Evolutionary conservation across 306 rosid genomes (phyloP).

Genomic region (Rosa multiflora): DNA sequence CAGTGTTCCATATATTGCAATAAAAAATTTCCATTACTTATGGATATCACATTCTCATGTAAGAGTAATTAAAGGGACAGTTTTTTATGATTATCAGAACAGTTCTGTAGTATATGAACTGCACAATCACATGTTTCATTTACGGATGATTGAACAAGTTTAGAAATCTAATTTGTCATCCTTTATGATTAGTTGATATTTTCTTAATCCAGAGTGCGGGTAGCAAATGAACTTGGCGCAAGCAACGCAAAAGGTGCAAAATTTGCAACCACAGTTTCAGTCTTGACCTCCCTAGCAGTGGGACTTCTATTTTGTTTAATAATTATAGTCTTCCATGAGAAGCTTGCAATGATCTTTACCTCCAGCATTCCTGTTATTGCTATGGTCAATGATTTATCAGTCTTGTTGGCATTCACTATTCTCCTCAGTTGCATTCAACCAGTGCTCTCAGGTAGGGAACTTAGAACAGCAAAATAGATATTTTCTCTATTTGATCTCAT

Average conservation of each 20-base stretch:
- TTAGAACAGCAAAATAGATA: not conserved
- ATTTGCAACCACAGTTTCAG: slow-evolving; percentile 55
- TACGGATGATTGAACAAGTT: not conserved
- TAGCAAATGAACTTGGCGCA: slow-evolving; percentile 73
- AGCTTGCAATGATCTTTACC: slow-evolving; percentile 67
- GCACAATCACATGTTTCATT: not conserved
- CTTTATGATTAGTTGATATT: not conserved
- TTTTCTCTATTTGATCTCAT: slow-evolving; percentile 1
- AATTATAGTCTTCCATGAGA: slow-evolving; percentile 38
- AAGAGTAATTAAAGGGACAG: too few relatives aligned
- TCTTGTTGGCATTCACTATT: slow-evolving; percentile 57
- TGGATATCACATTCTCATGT: too few relatives aligned
- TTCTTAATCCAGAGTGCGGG: slow-evolving; percentile 51
- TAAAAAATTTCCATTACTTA: too few relatives aligned
- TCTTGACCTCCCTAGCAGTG: slow-evolving; percentile 47
- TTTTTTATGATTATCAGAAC: not conserved
- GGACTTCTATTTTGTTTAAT: slow-evolving; percentile 54
- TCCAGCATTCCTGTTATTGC: slow-evolving; percentile 40
- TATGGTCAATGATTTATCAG: slow-evolving; percentile 53
- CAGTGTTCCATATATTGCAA: not conserved
- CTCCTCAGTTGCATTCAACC: slow-evolving; percentile 71
- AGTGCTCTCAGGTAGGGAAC: slow-evolving; percentile 55
- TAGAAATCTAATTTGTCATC: not conserved
- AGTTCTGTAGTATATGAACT: not conserved
- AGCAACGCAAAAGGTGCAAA: slow-evolving; percentile 64